Percentiles rank a stretch among this genome's conserved stretches.
Conservation (phyloP, 2,329 filamentous ascomycete species). For the Lachnellula willkommii region DNA sequence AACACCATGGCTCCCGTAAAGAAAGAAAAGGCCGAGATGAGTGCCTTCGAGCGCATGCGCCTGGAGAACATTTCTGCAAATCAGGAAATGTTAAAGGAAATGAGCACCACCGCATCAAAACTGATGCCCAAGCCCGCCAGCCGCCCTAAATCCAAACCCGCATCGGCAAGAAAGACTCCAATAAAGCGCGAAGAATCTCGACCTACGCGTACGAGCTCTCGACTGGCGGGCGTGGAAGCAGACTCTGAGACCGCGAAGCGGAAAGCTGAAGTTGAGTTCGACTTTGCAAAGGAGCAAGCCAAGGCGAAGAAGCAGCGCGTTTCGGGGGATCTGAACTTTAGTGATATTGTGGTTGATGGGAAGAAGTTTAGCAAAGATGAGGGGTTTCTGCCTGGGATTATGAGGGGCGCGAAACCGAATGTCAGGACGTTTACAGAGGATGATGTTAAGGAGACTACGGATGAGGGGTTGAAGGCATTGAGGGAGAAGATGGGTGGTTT, state of each 20-base stretch:
- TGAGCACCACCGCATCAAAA: constrained; percentile 65
- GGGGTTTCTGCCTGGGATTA: constrained; percentile 60
- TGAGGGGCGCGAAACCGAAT: constrained; percentile 69
- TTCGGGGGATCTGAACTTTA: constrained; percentile 64
- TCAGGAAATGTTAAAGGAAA: constrained; percentile 72
- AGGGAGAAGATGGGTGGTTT: constrained; percentile 72
- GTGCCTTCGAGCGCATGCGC: constrained; percentile 80
- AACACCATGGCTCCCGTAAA: constrained; percentile 41
- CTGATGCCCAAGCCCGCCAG: constrained; percentile 55
- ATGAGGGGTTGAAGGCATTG: constrained; percentile 68
- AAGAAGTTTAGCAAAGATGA: constrained; percentile 66
- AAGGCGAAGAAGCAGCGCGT: constrained; percentile 58
- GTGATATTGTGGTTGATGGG: constrained; percentile 74
- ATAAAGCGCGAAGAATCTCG: constrained; percentile 44
- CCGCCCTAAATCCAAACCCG: constrained; percentile 41
- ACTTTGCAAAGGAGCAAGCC: constrained; percentile 51
- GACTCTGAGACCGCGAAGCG: constrained; percentile 58
- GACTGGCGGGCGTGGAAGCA: constrained; percentile 50
- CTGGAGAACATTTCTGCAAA: constrained; percentile 84
- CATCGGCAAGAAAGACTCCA: constrained; percentile 39
- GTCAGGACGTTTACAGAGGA: constrained; percentile 81
- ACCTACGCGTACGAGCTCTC: constrained; percentile 53
- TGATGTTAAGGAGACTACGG: constrained; percentile 71
- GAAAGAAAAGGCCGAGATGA: constrained; percentile 51
- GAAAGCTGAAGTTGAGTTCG: constrained; percentile 61